Conservation (phyloP, 164 flowering plant species). For the Umbellularia californica region DNA sequence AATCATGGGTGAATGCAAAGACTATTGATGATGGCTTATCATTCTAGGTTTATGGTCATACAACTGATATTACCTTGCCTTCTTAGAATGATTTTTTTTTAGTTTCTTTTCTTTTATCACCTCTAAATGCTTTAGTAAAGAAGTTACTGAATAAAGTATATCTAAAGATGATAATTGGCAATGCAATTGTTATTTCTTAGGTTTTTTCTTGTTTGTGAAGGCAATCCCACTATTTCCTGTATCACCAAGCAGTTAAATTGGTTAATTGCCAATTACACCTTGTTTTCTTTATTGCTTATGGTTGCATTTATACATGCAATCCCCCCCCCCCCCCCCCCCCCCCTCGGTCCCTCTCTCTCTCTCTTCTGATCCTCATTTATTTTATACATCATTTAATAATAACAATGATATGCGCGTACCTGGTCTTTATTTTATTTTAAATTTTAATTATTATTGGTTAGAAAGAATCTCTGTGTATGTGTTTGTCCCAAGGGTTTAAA, state of each 20-base stretch:
- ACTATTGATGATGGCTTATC: background rate
- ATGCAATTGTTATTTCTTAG: background rate
- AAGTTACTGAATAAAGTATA: background rate
- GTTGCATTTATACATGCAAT: constrained; percentile 1
- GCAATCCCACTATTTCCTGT: constrained; percentile 2
- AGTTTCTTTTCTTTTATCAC: background rate
- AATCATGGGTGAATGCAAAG: background rate
- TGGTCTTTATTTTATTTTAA: too few species aligned
- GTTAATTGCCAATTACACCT: background rate
- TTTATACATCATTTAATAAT: too few species aligned
- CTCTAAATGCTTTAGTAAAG: background rate
- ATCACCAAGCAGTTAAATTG: background rate
- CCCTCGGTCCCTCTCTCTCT: too few species aligned
- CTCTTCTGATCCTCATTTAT: background rate
- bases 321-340: too few species aligned
- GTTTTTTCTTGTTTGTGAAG: background rate
- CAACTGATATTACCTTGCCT: background rate
- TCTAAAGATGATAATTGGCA: background rate
- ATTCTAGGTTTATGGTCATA: background rate
- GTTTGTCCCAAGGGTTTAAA: too few species aligned
- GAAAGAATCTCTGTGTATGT: too few species aligned
- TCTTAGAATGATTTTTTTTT: background rate
- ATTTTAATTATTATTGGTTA: too few species aligned
- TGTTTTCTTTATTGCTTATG: background rate
- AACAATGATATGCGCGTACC: background rate